A percentile compares a stretch with the other conserved stretches of the same genome.
Evolutionary conservation across 805 yeast species (phyloP).

Genomic region (Debaryomyces prosopidis): DNA sequence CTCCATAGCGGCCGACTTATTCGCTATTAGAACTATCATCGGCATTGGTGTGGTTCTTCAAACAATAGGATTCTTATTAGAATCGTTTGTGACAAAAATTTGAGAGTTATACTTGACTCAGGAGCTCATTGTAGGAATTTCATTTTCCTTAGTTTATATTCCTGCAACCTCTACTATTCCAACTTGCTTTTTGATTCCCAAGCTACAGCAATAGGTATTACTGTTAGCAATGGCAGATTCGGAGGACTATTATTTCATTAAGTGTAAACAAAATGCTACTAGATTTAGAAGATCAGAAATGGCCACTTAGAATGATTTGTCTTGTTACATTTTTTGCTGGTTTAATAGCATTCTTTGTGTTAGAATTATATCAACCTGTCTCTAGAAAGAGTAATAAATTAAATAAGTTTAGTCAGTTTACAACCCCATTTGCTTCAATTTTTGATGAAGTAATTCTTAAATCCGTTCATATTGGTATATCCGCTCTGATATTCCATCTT

Average conservation of each 20-base stretch:
- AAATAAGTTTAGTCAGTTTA: constrained; percentile 18
- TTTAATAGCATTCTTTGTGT: constrained; percentile 38
- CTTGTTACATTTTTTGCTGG: constrained; percentile 31
- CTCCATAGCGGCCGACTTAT: constrained; percentile 44
- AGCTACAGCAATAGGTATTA: constrained; percentile 50
- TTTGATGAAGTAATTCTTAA: constrained; percentile 33
- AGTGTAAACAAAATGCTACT: constrained; percentile 40
- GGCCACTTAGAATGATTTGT: constrained; percentile 46
- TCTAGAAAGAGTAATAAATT: constrained; percentile 4
- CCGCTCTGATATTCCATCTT: constrained; percentile 38
- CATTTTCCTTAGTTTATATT: constrained; percentile 44
- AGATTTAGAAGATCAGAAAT: constrained; percentile 39
- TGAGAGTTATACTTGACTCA: constrained; percentile 57
- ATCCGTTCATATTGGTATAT: constrained; percentile 21
- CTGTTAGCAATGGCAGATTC: constrained; percentile 48
- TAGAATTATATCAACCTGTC: constrained; percentile 42
- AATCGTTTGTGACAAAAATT: constrained; percentile 47
- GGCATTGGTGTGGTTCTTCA: constrained; percentile 45
- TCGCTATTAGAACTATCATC: constrained; percentile 52
- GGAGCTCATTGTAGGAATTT: constrained; percentile 50
- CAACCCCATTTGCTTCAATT: constrained; percentile 17
- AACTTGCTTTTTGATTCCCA: constrained; percentile 49
- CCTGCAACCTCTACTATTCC: constrained; percentile 47
- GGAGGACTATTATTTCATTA: constrained; percentile 54
- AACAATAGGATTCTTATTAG: constrained; percentile 47